Evolutionary conservation across 208 protist genomes (phyloP).

Genomic region (Trypanosoma avium): DNA sequence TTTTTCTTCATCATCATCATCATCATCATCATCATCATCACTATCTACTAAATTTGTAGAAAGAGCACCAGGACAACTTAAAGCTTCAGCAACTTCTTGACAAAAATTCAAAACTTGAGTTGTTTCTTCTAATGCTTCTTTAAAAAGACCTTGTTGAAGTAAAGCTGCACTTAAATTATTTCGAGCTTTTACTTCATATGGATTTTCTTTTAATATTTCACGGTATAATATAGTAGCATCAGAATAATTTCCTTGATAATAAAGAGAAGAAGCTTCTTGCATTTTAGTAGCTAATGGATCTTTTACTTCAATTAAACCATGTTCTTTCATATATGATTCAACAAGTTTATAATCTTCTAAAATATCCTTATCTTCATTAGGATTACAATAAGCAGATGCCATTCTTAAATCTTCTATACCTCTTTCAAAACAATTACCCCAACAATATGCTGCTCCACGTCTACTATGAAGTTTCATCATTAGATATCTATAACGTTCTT

Average conservation of each 20-base stretch:
- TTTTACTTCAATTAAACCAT: conserved; percentile 32
- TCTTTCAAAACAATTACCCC: conserved; percentile 56
- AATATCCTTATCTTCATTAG: conserved; percentile 57
- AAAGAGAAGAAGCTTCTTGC: conserved; percentile 64
- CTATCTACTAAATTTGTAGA: conserved; percentile 54
- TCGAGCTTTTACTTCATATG: conserved; percentile 54
- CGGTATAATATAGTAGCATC: conserved; percentile 60
- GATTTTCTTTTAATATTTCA: conserved; percentile 53
- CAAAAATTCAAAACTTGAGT: conserved; percentile 71
- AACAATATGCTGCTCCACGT: conserved; percentile 83
- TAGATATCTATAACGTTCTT: conserved; percentile 83
- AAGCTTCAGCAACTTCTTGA: conserved; percentile 75
- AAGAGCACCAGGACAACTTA: conserved; percentile 69
- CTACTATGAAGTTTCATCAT: conserved; percentile 88
- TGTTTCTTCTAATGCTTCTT: conserved; percentile 66
- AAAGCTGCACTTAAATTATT: conserved; percentile 72
- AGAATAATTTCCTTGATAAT: conserved; percentile 65
- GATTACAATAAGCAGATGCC: conserved; percentile 78
- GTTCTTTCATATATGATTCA: conserved; percentile 50
- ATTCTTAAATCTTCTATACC: conserved; percentile 82
- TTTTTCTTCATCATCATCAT: conserved; percentile 22
- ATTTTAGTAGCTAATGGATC: conserved; percentile 41
- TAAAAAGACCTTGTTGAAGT: conserved; percentile 74
- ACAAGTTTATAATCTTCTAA: conserved; percentile 50
- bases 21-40: conserved; percentile 85